phyloP scores from a whole-genome alignment of 345 rosid species.

The Populus deltoides region DNA sequence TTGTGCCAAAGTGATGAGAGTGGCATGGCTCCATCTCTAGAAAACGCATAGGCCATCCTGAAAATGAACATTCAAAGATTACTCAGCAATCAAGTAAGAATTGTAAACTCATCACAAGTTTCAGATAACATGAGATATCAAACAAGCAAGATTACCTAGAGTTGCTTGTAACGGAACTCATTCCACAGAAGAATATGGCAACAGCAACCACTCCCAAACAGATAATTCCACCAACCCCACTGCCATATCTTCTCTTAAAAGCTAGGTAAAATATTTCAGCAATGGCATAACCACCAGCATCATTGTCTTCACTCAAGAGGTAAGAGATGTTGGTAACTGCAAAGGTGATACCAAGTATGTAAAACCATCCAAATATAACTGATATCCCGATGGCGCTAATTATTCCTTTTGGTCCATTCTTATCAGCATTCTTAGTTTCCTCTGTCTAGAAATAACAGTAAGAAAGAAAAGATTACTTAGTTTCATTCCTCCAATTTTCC shows the following conservation, averaged over 20 bases:
- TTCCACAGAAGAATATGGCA: slow-evolving; percentile 97
- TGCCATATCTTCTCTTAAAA: slow-evolving; percentile 84
- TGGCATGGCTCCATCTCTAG: slow-evolving; percentile 98
- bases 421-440: slow-evolving; percentile 88
- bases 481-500: slow-evolving; percentile 9
- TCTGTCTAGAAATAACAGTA: slow-evolving; percentile 59
- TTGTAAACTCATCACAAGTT: neutral
- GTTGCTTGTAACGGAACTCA: slow-evolving; percentile 96
- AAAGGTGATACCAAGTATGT: slow-evolving; percentile 84
- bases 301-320: slow-evolving; percentile 65
- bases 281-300: slow-evolving; percentile 90
- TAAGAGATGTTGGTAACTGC: slow-evolving; percentile 74
- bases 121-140: neutral
- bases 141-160: slow-evolving; percentile 56
- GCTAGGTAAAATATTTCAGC: slow-evolving; percentile 82
- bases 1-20: slow-evolving; percentile 76
- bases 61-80: neutral
- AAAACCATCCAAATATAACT: slow-evolving; percentile 89
- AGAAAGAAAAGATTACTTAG: slow-evolving; percentile 6
- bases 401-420: slow-evolving; percentile 85
- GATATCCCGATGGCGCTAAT: slow-evolving; percentile 87
- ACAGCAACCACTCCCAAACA: slow-evolving; percentile 81
- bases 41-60: slow-evolving; percentile 99
- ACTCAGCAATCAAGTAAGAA: neutral
- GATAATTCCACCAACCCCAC: slow-evolving; percentile 78